Percentiles rank a stretch among this genome's conserved stretches.
phyloP scores from a whole-genome alignment of 257 asterid genomes.

The Scutellaria minor region DNA sequence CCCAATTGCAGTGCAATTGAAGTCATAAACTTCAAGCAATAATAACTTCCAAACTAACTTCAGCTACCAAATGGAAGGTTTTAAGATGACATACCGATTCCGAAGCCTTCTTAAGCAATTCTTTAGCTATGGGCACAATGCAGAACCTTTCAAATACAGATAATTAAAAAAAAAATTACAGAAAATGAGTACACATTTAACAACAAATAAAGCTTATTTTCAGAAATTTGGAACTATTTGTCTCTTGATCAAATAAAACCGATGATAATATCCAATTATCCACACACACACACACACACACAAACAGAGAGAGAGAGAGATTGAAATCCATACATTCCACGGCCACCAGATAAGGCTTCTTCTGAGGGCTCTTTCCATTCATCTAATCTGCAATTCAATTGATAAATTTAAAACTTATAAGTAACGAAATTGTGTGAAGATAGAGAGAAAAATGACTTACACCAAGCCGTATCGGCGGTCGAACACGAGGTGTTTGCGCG shows the following conservation, averaged over 20 bases:
- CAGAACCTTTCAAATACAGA: conserved; percentile 58
- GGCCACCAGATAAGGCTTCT: conserved; percentile 77
- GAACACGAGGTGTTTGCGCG: conserved; percentile 60
- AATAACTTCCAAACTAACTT: background rate
- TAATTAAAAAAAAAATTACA: background rate
- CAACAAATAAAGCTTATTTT: conserved; percentile 8
- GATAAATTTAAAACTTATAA: background rate
- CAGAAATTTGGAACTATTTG: background rate
- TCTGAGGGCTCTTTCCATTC: conserved; percentile 69
- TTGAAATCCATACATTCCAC: conserved; percentile 58
- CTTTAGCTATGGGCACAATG: conserved; percentile 63
- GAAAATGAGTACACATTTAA: conserved; percentile 13
- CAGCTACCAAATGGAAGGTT: conserved; percentile 29
- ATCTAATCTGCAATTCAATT: conserved; percentile 53
- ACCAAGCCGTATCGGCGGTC: conserved; percentile 86
- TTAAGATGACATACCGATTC: conserved; percentile 50
- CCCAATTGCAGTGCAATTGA: conserved; percentile 14
- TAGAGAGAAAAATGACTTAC: conserved; percentile 40
- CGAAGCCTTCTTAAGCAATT: conserved; percentile 48
- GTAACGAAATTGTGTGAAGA: background rate
- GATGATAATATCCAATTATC: background rate
- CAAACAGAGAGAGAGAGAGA: background rate
- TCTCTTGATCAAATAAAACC: background rate
- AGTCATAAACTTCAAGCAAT: conserved; percentile 2
- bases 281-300: background rate